These are phyloP conservation scores for Boletus coccyginus DNA, from an alignment of 768 basidiomycete species.

Conservation along the genomic window DNA sequence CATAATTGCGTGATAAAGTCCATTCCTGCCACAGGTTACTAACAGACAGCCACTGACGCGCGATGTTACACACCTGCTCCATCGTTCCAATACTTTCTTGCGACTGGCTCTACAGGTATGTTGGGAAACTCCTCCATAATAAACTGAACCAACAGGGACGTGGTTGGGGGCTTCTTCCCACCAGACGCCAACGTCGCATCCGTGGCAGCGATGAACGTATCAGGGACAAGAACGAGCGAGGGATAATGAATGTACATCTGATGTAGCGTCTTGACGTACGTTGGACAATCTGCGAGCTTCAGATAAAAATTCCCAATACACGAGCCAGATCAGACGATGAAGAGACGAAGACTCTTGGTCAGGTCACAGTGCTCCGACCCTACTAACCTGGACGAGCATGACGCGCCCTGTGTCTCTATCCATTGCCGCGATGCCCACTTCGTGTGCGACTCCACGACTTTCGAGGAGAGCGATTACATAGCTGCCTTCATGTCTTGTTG, in stretches of 20 bases:
- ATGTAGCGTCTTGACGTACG: slow-evolving; percentile 85
- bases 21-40: slow-evolving; percentile 47
- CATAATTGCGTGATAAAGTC: slow-evolving; percentile 78
- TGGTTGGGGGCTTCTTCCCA: slow-evolving; percentile 42
- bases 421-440: slow-evolving; percentile 87
- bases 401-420: slow-evolving; percentile 76
- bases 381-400: slow-evolving; percentile 68
- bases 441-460: slow-evolving; percentile 73
- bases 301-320: neutral
- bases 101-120: slow-evolving; percentile 64
- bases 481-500: slow-evolving; percentile 55
- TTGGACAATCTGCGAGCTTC: slow-evolving; percentile 82
- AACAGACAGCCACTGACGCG: neutral
- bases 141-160: slow-evolving; percentile 68
- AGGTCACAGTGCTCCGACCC: neutral
- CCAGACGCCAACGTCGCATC: slow-evolving; percentile 47
- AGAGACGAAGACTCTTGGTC: neutral
- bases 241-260: slow-evolving; percentile 81
- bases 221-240: slow-evolving; percentile 70
- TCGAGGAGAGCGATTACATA: slow-evolving; percentile 72
- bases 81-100: slow-evolving; percentile 85
- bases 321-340: neutral
- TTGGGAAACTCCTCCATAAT: slow-evolving; percentile 73
- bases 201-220: slow-evolving; percentile 67
- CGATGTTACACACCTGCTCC: slow-evolving; percentile 49